Base-by-base conservation (phyloP, 164 flowering plant genomes). In the Malania oleifera region DNA sequence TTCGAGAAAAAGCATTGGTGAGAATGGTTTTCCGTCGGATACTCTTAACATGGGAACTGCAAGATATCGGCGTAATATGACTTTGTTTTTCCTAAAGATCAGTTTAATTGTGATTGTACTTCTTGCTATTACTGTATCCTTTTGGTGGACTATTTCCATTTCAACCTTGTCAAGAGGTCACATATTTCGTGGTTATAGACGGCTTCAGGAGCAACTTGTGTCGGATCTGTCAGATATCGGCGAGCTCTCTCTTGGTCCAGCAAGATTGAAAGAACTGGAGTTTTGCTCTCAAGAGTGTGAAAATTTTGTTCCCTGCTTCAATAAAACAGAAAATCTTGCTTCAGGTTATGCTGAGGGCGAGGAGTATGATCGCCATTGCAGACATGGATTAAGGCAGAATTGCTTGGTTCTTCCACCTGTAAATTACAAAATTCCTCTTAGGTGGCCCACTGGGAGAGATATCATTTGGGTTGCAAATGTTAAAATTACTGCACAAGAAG, bases 381-480 rank as follows among this genome's bases (percentile, higher is more conserved):
- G 50, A 39, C 69, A 52, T 23, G 78, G 68, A 22, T 59, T 65
- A 1, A 77, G 40, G 65, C 77, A 71, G 46, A 67, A 74, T 63
- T 95, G 99, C 73, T 71, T 91, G 57, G 78, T 85, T 49, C 84
- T 70, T 35, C 79, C 96, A 7, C 99, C 97, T 8, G 77, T 56
- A 38, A 89, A 91, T 54, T 95, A 95, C 57, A 85, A 60, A 63
- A 74, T 87, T 67, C 99, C 99, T 53, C 86, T 91, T 13, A 78
- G 95, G 63, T 95, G 98, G 99, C 96, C 99, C 41, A 80, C 89
- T 14, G 99, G 99, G 29, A 76, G 70, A 74, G 99, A 95, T 73
- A 82, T 95, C 26, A 91, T 95, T 37, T 91, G 99, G 99, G 67
- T 77, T 57, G 77, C 77, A 11, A 91, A 95, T 83, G 96, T 89